phyloP scores from a whole-genome alignment of 805 yeast species.

The Wickerhamomyces strasburgensis region DNA sequence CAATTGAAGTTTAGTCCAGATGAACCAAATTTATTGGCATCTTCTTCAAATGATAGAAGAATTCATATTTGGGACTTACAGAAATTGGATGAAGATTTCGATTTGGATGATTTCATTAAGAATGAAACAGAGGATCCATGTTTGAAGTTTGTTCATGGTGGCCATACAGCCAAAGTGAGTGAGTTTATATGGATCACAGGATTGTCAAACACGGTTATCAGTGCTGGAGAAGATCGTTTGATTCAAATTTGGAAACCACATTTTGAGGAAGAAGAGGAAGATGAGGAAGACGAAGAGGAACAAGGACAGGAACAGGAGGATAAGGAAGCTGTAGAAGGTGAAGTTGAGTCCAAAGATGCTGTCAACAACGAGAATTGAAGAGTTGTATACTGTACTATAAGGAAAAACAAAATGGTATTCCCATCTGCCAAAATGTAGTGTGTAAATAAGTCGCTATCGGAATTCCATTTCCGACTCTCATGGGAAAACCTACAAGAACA shows the following conservation, averaged over 20 bases:
- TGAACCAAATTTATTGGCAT: slow-evolving; percentile 48
- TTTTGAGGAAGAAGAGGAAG: slow-evolving; percentile 34
- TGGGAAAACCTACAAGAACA: too few species aligned
- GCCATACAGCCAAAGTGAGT: slow-evolving; percentile 68
- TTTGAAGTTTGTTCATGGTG: slow-evolving; percentile 76
- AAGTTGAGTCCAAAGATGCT: slow-evolving; percentile 9
- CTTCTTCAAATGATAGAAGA: slow-evolving; percentile 63
- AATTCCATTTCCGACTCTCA: too few species aligned
- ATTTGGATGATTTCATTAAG: slow-evolving; percentile 46
- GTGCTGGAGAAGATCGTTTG: slow-evolving; percentile 71
- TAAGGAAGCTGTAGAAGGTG: slow-evolving; percentile 11
- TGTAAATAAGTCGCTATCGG: too few species aligned
- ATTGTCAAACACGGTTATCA: slow-evolving; percentile 52
- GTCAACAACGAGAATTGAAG: slow-evolving; percentile 1
- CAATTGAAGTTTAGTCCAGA: slow-evolving; percentile 50
- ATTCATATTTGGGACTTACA: slow-evolving; percentile 72
- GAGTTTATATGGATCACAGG: slow-evolving; percentile 66
- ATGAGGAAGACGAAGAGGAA: slow-evolving; percentile 32
- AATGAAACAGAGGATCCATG: slow-evolving; percentile 70
- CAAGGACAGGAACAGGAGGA: slow-evolving; percentile 12
- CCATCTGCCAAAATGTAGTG: too few species aligned
- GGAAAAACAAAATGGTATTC: not conserved
- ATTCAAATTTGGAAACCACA: slow-evolving; percentile 65
- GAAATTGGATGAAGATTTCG: slow-evolving; percentile 51
- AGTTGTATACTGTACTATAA: too few species aligned